phyloP scores from a whole-genome alignment of 805 yeast genomes.

The Nakazawaea wyomingensis region DNA sequence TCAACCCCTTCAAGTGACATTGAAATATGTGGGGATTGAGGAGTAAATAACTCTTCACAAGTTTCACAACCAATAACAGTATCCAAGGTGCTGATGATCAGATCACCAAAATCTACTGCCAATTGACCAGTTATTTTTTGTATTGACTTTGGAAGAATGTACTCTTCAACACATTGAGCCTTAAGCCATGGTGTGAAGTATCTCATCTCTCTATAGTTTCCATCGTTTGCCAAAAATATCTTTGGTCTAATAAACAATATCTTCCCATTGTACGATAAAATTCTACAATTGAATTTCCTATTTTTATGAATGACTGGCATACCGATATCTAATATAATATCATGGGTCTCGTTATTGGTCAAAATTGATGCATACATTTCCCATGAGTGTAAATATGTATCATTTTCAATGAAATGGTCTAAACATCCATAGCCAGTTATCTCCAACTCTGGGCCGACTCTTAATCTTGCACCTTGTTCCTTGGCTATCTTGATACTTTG shows the following conservation, averaged over 20 bases:
- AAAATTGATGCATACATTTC: slow-evolving; percentile 84
- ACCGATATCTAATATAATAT: slow-evolving; percentile 83
- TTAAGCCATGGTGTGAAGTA: slow-evolving; percentile 93
- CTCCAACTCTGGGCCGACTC: slow-evolving; percentile 98
- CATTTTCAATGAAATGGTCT: slow-evolving; percentile 91
- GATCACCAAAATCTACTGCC: slow-evolving; percentile 83
- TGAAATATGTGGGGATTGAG: slow-evolving; percentile 88
- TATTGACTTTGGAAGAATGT: slow-evolving; percentile 65
- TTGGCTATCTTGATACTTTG: slow-evolving; percentile 79
- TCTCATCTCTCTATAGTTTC: slow-evolving; percentile 97
- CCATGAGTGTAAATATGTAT: slow-evolving; percentile 87
- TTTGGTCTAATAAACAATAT: slow-evolving; percentile 89
- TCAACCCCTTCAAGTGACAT: slow-evolving; percentile 97
- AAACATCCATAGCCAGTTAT: slow-evolving; percentile 91
- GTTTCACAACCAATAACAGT: slow-evolving; percentile 97
- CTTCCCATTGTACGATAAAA: slow-evolving; percentile 72
- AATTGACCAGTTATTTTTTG: slow-evolving; percentile 62
- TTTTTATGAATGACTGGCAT: slow-evolving; percentile 89
- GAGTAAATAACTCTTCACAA: slow-evolving; percentile 96
- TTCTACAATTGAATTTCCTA: slow-evolving; percentile 86
- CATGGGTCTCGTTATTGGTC: slow-evolving; percentile 60
- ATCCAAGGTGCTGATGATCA: slow-evolving; percentile 75
- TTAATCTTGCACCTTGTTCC: slow-evolving; percentile 61
- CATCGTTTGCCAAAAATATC: slow-evolving; percentile 91
- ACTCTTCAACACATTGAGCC: slow-evolving; percentile 68